Base-by-base conservation (phyloP, 768 basidiomycete genomes). In the Agaricus bisporus region DNA sequence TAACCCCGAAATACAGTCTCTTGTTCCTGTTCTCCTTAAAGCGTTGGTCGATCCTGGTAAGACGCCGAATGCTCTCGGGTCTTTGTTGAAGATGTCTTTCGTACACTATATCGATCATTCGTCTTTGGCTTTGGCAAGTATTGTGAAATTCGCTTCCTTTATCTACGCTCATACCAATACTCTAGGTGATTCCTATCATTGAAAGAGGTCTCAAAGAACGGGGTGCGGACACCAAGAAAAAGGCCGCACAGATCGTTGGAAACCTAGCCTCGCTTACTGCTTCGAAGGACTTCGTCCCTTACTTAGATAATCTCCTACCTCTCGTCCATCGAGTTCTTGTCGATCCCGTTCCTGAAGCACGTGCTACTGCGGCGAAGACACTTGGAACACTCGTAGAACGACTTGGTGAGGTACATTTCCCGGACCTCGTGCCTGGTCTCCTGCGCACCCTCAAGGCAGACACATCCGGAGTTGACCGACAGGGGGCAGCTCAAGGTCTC, bases 51-150 rank as follows among this genome's bases (percentile, higher is more conserved):
- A 99, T 68, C 97, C 97, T 7, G 81, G 81, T 0, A 97, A 93
- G 73, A 98, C 91, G 3, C 79, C 88, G 12, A 84, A 77, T 59
- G 97, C 95, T 0, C 71, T 99, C 48, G 71, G 85, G n/a, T 80
- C 88, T 0, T 75, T 99, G 47, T 76, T 98, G 55, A 92, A 92
- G 67, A 98, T 91, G 11, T 92, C 94, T 4, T 99, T 98, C 72
- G 88, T 92, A 72, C 97, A 99, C 65, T 98, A 97, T 63, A 95
- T 99, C 59, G 97, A 98, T 59, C 89, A 95, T 52, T 95, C 97
- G 1, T 98, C 95, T 3, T 73, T 99, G 7, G 97, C 97, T 15
- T 69, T 99, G 62, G 91, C 93, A 55, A 60, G 86, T 51, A 48
- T 28, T 17, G 37, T 32, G 42, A 1, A 42, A 52, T 44, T n/a